Percentiles rank a stretch among this genome's conserved stretches.
These are phyloP conservation scores for Torrubiella hemipterigena DNA, from an alignment of 2,329 filamentous ascomycete species.

Conservation along the genomic window DNA sequence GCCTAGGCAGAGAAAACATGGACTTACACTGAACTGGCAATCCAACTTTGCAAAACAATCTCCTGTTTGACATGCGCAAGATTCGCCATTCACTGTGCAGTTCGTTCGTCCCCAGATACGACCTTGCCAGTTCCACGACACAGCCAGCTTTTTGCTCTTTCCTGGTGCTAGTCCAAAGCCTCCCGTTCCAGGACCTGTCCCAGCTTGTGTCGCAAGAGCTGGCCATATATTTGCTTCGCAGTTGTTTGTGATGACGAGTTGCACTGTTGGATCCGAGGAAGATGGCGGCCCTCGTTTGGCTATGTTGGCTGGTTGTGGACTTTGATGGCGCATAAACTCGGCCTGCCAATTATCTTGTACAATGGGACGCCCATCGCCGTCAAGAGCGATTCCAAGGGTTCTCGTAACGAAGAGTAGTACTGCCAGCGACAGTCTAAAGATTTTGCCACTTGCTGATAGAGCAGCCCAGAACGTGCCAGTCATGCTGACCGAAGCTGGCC, in stretches of 20 bases:
- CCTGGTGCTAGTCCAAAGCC: constrained; percentile 57
- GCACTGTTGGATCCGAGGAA: constrained; percentile 29
- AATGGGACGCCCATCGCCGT: neutral
- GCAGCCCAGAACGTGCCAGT: no score
- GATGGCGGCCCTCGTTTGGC: constrained; percentile 19
- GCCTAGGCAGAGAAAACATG: neutral
- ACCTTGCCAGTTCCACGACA: constrained; percentile 67
- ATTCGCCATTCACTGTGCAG: constrained; percentile 60
- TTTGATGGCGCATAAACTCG: constrained; percentile 14
- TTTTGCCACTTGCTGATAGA: no score
- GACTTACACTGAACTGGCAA: constrained; percentile 55
- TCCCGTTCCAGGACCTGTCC: constrained; percentile 51
- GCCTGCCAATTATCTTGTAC: constrained; percentile 11
- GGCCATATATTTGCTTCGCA: constrained; percentile 66
- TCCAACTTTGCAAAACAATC: constrained; percentile 62
- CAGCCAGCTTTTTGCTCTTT: constrained; percentile 46
- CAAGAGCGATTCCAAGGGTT: no score
- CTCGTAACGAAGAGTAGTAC: no score
- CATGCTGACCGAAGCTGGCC: no score
- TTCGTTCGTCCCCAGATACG: constrained; percentile 77
- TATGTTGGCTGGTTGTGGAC: constrained; percentile 9
- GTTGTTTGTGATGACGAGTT: constrained; percentile 58
- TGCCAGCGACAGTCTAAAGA: no score
- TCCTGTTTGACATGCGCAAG: constrained; percentile 59
- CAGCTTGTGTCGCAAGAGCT: constrained; percentile 60